Evolutionary conservation across 768 basidiomycete genomes (phyloP).

Genomic region (Hygrocybe punicea): DNA sequence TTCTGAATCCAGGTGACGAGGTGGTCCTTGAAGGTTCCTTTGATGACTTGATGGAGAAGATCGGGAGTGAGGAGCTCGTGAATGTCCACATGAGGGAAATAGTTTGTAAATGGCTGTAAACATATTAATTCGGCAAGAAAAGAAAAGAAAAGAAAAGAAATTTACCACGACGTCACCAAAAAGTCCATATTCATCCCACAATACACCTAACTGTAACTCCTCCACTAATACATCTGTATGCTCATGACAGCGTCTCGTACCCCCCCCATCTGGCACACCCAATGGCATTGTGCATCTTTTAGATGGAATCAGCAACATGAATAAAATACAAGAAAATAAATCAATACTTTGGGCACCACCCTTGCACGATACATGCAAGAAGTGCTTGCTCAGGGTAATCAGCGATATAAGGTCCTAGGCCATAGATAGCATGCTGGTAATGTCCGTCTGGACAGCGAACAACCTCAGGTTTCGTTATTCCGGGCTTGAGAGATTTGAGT

Average conservation of each 20-base stretch:
- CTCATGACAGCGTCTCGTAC: background rate
- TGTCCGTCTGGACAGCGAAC: slow-evolving; percentile 28
- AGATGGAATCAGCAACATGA: no score
- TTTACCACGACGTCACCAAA: slow-evolving; percentile 30
- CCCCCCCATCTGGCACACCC: no score
- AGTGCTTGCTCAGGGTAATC: slow-evolving; percentile 28
- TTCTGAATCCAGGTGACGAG: slow-evolving; percentile 35
- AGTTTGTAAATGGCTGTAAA: slow-evolving; percentile 34
- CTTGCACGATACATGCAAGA: slow-evolving; percentile 22
- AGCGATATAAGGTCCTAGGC: slow-evolving; percentile 28
- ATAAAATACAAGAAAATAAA: background rate
- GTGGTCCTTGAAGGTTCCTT: slow-evolving; percentile 43
- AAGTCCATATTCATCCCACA: slow-evolving; percentile 37
- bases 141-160: slow-evolving; percentile 1
- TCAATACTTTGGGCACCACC: slow-evolving; percentile 28
- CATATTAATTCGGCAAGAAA: background rate
- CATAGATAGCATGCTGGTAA: slow-evolving; percentile 21
- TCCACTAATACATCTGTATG: background rate
- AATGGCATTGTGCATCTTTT: background rate
- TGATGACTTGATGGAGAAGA: slow-evolving; percentile 41
- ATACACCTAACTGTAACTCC: slow-evolving; percentile 6
- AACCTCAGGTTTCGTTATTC: slow-evolving; percentile 26
- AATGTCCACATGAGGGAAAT: slow-evolving; percentile 37
- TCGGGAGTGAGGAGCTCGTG: slow-evolving; percentile 33
- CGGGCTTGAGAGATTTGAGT: slow-evolving; percentile 17